Evolutionary conservation across 352 stramenopile genomes (phyloP).

Genomic region (Globisporangium solare): DNA sequence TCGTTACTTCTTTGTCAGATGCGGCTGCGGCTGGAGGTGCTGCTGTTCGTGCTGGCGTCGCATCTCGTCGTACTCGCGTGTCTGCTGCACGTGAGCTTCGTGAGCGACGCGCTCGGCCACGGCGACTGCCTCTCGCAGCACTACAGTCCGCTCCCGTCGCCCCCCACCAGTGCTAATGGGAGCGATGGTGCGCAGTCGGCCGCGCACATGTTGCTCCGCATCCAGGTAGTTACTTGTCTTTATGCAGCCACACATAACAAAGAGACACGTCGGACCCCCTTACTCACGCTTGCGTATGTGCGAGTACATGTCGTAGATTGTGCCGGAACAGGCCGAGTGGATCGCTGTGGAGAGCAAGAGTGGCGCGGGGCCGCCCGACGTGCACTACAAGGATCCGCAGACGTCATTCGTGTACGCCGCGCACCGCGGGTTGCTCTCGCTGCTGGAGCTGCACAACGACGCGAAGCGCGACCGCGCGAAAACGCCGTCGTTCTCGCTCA

Average conservation of each 20-base stretch:
- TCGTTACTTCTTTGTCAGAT: conserved; percentile 21
- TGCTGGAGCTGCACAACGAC: conserved; percentile 30
- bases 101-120: conserved; percentile 17
- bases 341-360: conserved; percentile 5
- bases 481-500: no score
- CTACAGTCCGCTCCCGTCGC: conserved; percentile 5
- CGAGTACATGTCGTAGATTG: conserved; percentile 1
- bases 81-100: conserved; percentile 57
- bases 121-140: conserved; percentile 34
- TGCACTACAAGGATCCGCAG: conserved; percentile 10
- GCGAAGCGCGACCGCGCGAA: conserved; percentile 2
- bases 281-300: neutral
- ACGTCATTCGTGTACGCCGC: conserved; percentile 63
- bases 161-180: neutral
- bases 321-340: conserved; percentile 2
- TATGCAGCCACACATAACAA: neutral
- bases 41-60: conserved; percentile 49
- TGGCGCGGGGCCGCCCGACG: neutral
- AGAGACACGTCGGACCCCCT: no score
- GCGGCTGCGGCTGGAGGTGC: conserved; percentile 47
- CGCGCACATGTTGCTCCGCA: conserved; percentile 26
- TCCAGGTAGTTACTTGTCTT: conserved; percentile 20
- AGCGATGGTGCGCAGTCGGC: neutral
- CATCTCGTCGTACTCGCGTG: conserved; percentile 45
- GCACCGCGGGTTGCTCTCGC: conserved; percentile 62